Evolutionary conservation across 306 rosid genomes (phyloP).

Genomic region (Vigna unguiculata): DNA sequence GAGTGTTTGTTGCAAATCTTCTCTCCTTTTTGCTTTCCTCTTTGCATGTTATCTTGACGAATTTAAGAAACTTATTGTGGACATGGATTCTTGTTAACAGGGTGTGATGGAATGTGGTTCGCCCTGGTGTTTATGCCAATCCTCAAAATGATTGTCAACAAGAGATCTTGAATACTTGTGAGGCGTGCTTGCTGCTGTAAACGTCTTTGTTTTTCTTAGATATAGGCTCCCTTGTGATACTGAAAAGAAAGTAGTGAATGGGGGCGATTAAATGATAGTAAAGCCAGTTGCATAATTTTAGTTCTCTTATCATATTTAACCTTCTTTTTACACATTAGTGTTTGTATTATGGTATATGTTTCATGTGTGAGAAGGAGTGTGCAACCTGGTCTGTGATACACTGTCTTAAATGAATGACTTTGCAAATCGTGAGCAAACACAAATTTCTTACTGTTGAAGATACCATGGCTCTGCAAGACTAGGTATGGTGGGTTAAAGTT

Average conservation of each 20-base stretch:
- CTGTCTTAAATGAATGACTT: not conserved
- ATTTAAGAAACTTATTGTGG: constrained; percentile 5
- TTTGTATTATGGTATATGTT: not conserved
- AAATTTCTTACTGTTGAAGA: constrained; percentile 20
- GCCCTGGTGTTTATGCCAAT: not conserved
- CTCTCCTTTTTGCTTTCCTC: not conserved
- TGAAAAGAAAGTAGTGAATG: not conserved
- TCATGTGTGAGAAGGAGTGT: not conserved
- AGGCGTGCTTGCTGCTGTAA: constrained; percentile 22
- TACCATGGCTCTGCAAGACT: constrained; percentile 29
- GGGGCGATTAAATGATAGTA: not conserved
- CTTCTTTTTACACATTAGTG: not conserved
- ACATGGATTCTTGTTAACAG: constrained; percentile 27
- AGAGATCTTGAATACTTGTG: constrained; percentile 13
- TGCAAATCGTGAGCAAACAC: not conserved
- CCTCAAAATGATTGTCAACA: constrained; percentile 27
- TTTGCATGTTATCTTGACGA: constrained; percentile 5
- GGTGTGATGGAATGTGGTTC: constrained; percentile 17
- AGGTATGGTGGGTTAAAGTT: constrained; percentile 3
- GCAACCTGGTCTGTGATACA: constrained; percentile 10
- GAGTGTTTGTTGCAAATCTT: constrained; percentile 10
- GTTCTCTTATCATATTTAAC: not conserved
- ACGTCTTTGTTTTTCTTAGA: not conserved
- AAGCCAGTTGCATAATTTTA: not conserved
- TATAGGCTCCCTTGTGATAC: not conserved